Evolutionary conservation across 805 yeast genomes (phyloP), one percentile per base, ranked within the genome.

Genomic region (Sungouiella thailandica): DNA sequence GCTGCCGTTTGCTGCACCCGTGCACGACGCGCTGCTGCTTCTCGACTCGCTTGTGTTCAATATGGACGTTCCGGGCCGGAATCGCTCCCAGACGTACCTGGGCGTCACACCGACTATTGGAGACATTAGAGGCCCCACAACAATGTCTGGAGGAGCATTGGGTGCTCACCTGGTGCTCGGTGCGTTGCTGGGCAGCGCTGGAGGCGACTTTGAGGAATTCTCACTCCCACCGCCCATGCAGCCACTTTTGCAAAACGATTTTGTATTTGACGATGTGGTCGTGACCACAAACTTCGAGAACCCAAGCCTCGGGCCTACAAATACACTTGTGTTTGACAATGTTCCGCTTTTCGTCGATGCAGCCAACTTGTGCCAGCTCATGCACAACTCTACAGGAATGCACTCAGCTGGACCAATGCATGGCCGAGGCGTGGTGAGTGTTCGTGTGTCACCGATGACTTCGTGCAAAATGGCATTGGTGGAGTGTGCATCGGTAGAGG

Each of bases 311-410:
- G 78, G 83, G 12, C 94, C 95, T 12, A 79, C 95, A 1, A 76
- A 82, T 45, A 78, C 86, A 9, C 66, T 90, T 28, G 70, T 89
- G 43, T 67, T 93, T 35, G 84, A 88, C 28, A 87, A 89, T 51
- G 70, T 90, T 32, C 97, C 97, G 9, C 70, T 78, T 27, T 71
- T 87, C 4, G 58, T 84, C 39, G 79, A 82, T 33, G 62, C 78
- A 10, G 50, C 57, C 41, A 63, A 55, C 39, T 52, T 67, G 29
- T 47, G 38, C 37, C 48, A 39, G 39, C 43, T 45, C 13, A 39
- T 53, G 34, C 44, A 39, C 35, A 58, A 57, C 33, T 59, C 85
- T 30, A 23, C 32, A 2, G 41, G 40, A 10, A 11, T 26, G 23
- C n/a, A n/a, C n/a, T 17, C 32, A n/a, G 12, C 23, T 12, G 70